Evolutionary conservation across 306 rosid species (phyloP), one percentile per base, ranked within the genome.

Genomic region (Begonia loranthoides): DNA sequence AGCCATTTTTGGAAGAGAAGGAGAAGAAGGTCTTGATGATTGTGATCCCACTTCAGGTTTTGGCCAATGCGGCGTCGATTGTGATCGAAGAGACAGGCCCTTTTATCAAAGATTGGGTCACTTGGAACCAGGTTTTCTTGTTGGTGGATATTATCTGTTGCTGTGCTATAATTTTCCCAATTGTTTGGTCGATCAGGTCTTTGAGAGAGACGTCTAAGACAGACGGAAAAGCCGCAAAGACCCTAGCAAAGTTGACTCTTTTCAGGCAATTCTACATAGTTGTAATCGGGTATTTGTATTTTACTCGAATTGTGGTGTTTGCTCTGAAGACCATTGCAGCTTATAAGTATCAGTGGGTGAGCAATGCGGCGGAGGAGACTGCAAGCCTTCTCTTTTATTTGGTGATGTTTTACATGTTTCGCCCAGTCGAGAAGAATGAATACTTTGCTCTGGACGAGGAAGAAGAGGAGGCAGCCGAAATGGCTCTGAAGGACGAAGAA

Each of bases 11-110:
- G 66, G 94, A 87, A 34, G 96, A 87, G 57, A 72, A 65, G 70
- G 96, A 87, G 62, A 82, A 87, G 80, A 87, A 82, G 75, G 94
- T 87, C 41, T 70, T 87, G 66, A 87, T 87, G 87, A 66, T 82
- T 47, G 96, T 87, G 56, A 79, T 87, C 62, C 96, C 94, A 14
- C 95, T 89, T 13, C 95, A 84, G 74, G 97, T 89, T 9, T 17
- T 89, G 17, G 97, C 97, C 5, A 89, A 89, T 33, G 21, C 79
- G 34, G 97, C 97, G 10, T 84, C 90, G 15, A 76, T 89, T 19
- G 94, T 89, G 48, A 89, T 89, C 9, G 97, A 90, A 3, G 97
- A 89, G 57, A 89, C 90, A 0, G 97, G 97, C 17, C 97, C 95
- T 6, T 87, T 87, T 41, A 85, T 89, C 19, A 84, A 82, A 70